Conservation (phyloP, 1,139 yeast species). For the Kodamaea suecica region DNA sequence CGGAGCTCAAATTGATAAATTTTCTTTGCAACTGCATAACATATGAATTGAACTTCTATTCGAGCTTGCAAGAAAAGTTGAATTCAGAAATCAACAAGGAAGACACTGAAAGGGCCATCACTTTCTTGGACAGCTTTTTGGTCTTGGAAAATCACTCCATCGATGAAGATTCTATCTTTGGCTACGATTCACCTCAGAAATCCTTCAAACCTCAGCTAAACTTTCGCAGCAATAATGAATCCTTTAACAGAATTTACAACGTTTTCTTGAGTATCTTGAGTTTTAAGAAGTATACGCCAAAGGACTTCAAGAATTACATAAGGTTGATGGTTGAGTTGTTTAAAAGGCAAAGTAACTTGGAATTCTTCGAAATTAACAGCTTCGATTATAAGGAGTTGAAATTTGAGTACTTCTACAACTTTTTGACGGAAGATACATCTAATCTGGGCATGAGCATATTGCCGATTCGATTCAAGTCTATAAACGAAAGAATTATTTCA, state of each 20-base stretch:
- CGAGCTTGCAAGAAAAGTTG: slow-evolving; percentile 17
- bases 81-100: slow-evolving; percentile 17
- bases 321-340: slow-evolving; percentile 24
- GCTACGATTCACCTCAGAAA: slow-evolving; percentile 16
- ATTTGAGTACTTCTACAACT: slow-evolving; percentile 17
- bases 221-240: slow-evolving; percentile 8
- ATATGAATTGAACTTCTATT: slow-evolving; percentile 21
- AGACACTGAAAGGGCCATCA: slow-evolving; percentile 26
- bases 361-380: slow-evolving; percentile 22
- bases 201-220: slow-evolving; percentile 7
- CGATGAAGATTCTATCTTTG: slow-evolving; percentile 21
- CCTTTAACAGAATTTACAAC: slow-evolving; percentile 22
- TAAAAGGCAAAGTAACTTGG: slow-evolving; percentile 22
- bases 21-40: slow-evolving; percentile 21
- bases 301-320: slow-evolving; percentile 16
- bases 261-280: slow-evolving; percentile 24
- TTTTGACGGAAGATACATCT: slow-evolving; percentile 16
- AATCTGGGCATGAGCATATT: slow-evolving; percentile 13
- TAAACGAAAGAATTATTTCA: slow-evolving; percentile 16
- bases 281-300: slow-evolving; percentile 12
- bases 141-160: neutral
- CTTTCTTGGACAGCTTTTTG: slow-evolving; percentile 21
- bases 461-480: slow-evolving; percentile 14
- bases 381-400: slow-evolving; percentile 20
- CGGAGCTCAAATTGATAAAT: slow-evolving; percentile 19